Evolutionary conservation across 768 basidiomycete species (phyloP), one percentile per base, ranked within the genome.

Genomic region (Suillus lakei): DNA sequence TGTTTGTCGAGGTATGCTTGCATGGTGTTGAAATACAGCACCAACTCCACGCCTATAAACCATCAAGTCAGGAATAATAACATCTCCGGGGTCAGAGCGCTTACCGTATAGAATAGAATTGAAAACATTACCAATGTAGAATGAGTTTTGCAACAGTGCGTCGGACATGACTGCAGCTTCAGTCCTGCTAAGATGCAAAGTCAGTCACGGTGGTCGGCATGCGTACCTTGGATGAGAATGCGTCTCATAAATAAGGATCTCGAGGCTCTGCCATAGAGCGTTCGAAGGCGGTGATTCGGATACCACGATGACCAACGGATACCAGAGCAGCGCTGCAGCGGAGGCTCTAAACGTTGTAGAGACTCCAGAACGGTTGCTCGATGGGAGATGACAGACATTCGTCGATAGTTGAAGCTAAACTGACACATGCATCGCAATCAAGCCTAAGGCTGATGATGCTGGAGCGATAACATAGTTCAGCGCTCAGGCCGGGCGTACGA

Each of bases 1-100:
- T 15, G 5, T 30, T 16, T 36, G 23, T 18, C 66, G 51, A 76
- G 30, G 60, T 73, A 28, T 53, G 56, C 61, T 6, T 62, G 66
- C 67, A 76, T 71, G 55, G 72, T 71, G 60, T 62, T 70, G 59
- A 75, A 53, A 53, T 75, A 75, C 18, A 75, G 44, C 28, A 74
- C 69, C 5, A 75, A 30, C 44, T 75, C 70, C 30, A 72, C 16
- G 15, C 74, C 74, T 75, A 60, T 38, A 55, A n/a, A 38, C 26
- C 13, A 53, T 30, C 36, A 36, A 53, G n/a, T 55, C 34, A 36
- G 13, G n/a, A n/a, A 56, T 36, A 34, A 21, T 13, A 26, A 48
- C 12, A 46, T 46, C 8, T 18, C 26, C 15, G 15, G 30, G 18
- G 9, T 21, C 21, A 21, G 5, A 54, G 38, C 16, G 38, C 68